phyloP scores from a whole-genome alignment of 164 flowering plant genomes.

The Magnolia kwangsiensis region DNA sequence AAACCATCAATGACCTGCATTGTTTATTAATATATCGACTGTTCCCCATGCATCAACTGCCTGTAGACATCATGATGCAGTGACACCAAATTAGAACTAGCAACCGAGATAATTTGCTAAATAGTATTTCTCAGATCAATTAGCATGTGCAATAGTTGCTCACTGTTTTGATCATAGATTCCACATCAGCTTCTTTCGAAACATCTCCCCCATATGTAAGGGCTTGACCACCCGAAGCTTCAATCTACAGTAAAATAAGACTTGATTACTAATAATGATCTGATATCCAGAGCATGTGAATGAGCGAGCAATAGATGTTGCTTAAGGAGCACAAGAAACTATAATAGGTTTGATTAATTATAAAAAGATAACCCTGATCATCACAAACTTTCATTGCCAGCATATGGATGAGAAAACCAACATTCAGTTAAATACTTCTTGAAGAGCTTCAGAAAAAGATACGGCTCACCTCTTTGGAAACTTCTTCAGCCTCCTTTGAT shows the following conservation, averaged over 20 bases:
- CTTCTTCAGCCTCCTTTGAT: slow-evolving; percentile 94
- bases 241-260: slow-evolving; percentile 48
- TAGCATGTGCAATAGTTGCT: slow-evolving; percentile 20
- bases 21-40: slow-evolving; percentile 77
- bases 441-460: neutral
- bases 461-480: slow-evolving; percentile 68
- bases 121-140: neutral
- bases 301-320: neutral
- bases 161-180: slow-evolving; percentile 87
- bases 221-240: slow-evolving; percentile 83
- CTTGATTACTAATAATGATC: neutral
- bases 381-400: neutral
- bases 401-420: neutral
- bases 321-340: too few relatives aligned
- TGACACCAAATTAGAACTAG: slow-evolving; percentile 7
- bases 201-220: slow-evolving; percentile 94
- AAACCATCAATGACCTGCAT: slow-evolving; percentile 61
- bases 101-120: neutral
- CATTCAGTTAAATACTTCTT: neutral
- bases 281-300: neutral
- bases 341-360: too few relatives aligned
- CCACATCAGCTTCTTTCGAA: slow-evolving; percentile 91
- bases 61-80: slow-evolving; percentile 40
- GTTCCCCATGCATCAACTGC: slow-evolving; percentile 98
- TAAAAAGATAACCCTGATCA: too few relatives aligned